Base-by-base conservation (phyloP, 371 early-diverging fungal genomes). In the Dentiscutata heterogama region DNA sequence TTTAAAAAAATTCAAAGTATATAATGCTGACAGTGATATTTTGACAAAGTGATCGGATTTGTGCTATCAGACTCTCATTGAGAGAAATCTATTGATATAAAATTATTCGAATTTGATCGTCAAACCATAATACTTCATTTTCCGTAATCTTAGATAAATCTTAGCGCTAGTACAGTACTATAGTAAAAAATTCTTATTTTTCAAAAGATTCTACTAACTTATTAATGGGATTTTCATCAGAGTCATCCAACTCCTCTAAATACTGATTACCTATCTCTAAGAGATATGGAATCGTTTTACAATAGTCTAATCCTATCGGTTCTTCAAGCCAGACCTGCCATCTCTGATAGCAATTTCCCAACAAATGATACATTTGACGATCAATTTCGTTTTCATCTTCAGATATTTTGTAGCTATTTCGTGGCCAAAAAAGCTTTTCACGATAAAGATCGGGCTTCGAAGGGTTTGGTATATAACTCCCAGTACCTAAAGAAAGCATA, bases 321-420 rank as follows among this genome's bases (percentile, higher is more conserved):
- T 67, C 67, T 39, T 67, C 67, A 67, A 67, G 39, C 11, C 2
- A 67, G 18, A 67, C 18, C 10, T 67, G 67, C 67, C 67, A 67
- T 39, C 67, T 39, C 8, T 67, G 67, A 39, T 67, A 67, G 5
- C 18, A 14, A 67, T 67, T 67, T 25, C 18, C 39, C 18, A 67
- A 20, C 7, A 2, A 16, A 67, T 5, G 16, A 7, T 39, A 67
- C 67, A 67, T 31, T 67, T 16, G 3, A 31, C 35, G 27, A 67
- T 67, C 35, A 5, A 29, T 67, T 6, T 67, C 18, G 8, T 18
- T 6, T 39, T 67, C 67, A 39, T 46, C 11, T 46, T 0, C 50
- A 46, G 50, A 46, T 1, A 46, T 46, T 2, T 14, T 29, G 1
- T 1, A 3, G 3, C 35, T 35, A 29, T 63, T 14, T 61, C n/a